Evolutionary conservation across 202 grass and related monocot species (phyloP), one percentile per base, ranked within the genome.

Genomic region (Schoenoplectus triqueter): DNA sequence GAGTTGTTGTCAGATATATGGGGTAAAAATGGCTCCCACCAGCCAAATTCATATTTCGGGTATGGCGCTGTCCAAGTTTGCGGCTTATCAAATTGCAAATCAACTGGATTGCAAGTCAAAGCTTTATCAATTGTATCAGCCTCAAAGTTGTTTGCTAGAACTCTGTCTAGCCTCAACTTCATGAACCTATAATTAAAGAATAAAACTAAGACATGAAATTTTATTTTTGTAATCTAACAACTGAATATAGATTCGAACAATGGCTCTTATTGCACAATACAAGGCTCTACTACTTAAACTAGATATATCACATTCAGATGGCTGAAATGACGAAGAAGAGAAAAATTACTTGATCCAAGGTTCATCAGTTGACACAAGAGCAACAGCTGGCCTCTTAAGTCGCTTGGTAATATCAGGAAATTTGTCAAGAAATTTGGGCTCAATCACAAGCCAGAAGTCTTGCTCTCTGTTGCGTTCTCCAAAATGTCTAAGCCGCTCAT

Each of bases 21-120:
- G 60, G 93, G 91, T 79, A 96, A 88, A 84, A 96, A 99, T 5
- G 90, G 89, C 21, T 94, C 86, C 96, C 93, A 99, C 96, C 96
- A 96, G 40, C 96, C 96, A 62, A 80, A 96, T 45, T 96, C 89
- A 15, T 96, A 94, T 87, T 99, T 99, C 13, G 90, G 87, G 61
- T 99, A 94, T 14, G 96, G 96, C 65, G 96, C 91, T 51, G 82
- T 94, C 96, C 93, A 99, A 79, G 90, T 94, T 3, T 89, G 86
- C 69, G 91, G 93, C 31, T 94, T 88, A 2, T 94, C 90, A 84
- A 99, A 99, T 59, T 94, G 84, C 71, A 99, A 80, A 19, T 96
- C 89, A 17, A 73, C 84, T 11, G 93, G 90, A 65, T 90, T 96
- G 81, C 80, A 92, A 81, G 88, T 80, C 86, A 96, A 80, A 70